phyloP scores from a whole-genome alignment of 345 rosid species.

The Hibiscus mutabilis region DNA sequence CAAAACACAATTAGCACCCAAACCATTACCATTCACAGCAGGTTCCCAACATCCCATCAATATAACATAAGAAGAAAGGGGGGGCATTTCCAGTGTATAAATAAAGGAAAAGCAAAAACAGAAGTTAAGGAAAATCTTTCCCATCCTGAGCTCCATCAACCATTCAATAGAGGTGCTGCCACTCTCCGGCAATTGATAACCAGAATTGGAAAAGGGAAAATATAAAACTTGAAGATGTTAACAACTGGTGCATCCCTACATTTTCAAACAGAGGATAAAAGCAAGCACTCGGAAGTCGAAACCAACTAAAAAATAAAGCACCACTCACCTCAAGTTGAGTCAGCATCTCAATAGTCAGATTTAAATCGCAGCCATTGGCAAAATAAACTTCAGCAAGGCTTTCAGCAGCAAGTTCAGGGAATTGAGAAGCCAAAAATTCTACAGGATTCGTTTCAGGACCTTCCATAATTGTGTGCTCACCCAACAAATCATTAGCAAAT shows the following conservation, averaged over 20 bases:
- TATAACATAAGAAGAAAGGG: neutral
- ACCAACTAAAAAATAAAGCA: conserved; percentile 6
- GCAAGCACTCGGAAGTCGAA: conserved; percentile 5
- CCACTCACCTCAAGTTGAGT: conserved; percentile 98
- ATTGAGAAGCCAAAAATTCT: conserved; percentile 79
- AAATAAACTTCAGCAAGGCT: conserved; percentile 89
- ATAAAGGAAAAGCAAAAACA: neutral
- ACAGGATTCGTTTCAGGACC: conserved; percentile 59
- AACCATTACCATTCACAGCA: neutral
- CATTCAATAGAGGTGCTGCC: neutral
- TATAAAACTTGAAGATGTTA: conserved; percentile 11
- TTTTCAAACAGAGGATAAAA: neutral
- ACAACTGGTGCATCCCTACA: neutral
- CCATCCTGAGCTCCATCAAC: neutral
- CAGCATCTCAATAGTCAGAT: conserved; percentile 91
- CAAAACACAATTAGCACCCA: conserved; percentile 19
- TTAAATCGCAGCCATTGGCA: conserved; percentile 85
- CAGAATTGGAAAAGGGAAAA: neutral
- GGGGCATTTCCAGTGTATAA: neutral
- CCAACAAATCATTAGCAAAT: conserved; percentile 43
- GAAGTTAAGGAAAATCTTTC: neutral
- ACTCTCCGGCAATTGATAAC: neutral
- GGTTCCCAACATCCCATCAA: conserved; percentile 3
- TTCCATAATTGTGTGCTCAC: conserved; percentile 46
- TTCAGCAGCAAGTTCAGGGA: conserved; percentile 94